These are phyloP conservation scores for Fragilaria crotonensis DNA, from an alignment of 108 stramenopile species.

Conservation along the genomic window DNA sequence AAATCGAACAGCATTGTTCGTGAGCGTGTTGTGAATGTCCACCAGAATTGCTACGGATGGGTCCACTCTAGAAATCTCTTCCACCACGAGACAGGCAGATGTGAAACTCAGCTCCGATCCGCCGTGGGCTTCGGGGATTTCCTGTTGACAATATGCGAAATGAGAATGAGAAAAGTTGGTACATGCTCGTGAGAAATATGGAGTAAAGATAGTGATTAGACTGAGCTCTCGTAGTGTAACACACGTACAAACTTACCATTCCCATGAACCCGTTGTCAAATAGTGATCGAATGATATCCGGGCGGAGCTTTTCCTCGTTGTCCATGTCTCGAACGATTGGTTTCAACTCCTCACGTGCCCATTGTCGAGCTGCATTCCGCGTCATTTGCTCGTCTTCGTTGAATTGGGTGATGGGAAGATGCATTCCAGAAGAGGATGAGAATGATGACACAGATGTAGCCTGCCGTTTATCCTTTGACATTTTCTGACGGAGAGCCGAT, in stretches of 20 bases:
- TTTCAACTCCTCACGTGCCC: conserved; percentile 56
- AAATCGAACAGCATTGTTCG: conserved; percentile 88
- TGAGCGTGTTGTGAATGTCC: conserved; percentile 95
- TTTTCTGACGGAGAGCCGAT: too few relatives aligned
- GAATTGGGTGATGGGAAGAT: conserved; percentile 56
- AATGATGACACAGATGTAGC: too few relatives aligned
- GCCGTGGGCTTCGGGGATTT: conserved; percentile 73
- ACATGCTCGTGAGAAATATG: too few relatives aligned
- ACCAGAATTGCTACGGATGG: conserved; percentile 88
- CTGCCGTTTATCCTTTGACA: too few relatives aligned
- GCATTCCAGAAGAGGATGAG: neutral
- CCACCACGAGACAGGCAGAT: conserved; percentile 82
- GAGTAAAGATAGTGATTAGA: too few relatives aligned
- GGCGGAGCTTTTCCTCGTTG: conserved; percentile 48
- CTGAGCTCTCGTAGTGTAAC: too few relatives aligned
- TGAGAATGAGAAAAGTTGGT: neutral
- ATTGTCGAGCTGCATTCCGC: conserved; percentile 47
- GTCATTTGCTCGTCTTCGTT: conserved; percentile 77
- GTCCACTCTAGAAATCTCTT: conserved; percentile 91
- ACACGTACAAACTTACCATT: conserved; percentile 17
- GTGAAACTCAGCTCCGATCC: conserved; percentile 87
- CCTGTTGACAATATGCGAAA: conserved; percentile 13
- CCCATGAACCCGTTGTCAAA: conserved; percentile 93
- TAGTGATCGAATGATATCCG: conserved; percentile 54
- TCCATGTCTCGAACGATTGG: conserved; percentile 92